These are phyloP conservation scores for Sporothrix euskadiensis DNA, from an alignment of 2,329 filamentous ascomycete genomes.

Conservation along the genomic window DNA sequence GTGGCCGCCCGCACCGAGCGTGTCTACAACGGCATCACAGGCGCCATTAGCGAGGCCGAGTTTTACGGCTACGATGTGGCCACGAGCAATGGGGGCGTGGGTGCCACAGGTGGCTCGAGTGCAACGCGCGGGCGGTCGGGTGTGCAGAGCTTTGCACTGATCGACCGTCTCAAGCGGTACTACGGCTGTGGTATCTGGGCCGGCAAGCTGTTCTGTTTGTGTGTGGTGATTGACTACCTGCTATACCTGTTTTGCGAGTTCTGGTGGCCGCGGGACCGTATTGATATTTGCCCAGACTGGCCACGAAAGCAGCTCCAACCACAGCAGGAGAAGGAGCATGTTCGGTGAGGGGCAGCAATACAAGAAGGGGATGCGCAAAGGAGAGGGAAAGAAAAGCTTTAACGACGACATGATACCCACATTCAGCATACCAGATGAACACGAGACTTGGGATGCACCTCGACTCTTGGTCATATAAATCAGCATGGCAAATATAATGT, in stretches of 20 bases:
- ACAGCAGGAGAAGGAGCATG: conserved; percentile 18
- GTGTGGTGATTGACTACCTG: conserved; percentile 90
- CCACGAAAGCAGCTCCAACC: conserved; percentile 65
- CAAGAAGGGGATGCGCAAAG: not conserved
- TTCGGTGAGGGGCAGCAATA: not conserved
- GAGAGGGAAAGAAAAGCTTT: not conserved
- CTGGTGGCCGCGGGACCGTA: conserved; percentile 78
- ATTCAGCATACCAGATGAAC: not conserved
- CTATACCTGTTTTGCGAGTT: conserved; percentile 87
- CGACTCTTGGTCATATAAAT: not conserved
- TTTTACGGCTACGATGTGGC: conserved; percentile 80
- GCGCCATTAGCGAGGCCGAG: conserved; percentile 78
- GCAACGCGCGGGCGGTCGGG: conserved; percentile 67
- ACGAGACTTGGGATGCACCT: not conserved
- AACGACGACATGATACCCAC: conserved; percentile 26
- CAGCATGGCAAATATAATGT: not conserved
- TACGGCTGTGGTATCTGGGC: conserved; percentile 99
- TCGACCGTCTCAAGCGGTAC: conserved; percentile 92
- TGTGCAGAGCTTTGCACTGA: conserved; percentile 84
- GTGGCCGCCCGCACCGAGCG: conserved; percentile 91
- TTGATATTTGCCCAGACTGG: conserved; percentile 91
- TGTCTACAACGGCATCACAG: conserved; percentile 91
- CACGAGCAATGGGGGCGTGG: conserved; percentile 10
- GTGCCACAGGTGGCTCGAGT: conserved; percentile 56
- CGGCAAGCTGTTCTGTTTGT: conserved; percentile 93